Conservation (phyloP, 2,329 filamentous ascomycete genomes). For the Aspergillus ochraceus region DNA sequence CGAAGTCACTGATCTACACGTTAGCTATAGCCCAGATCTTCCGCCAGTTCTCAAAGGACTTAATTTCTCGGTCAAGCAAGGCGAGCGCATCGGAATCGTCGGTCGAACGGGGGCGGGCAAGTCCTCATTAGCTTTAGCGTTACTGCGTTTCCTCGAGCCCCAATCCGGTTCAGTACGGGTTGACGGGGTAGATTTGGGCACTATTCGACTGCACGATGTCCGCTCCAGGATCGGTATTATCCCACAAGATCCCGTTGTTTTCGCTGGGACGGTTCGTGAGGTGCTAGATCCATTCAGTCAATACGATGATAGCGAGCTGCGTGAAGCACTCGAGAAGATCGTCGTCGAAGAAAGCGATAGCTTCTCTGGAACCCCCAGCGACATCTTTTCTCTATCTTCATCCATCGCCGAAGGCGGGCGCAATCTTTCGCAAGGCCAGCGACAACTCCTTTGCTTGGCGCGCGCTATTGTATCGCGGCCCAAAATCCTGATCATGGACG, state of each 20-base stretch:
- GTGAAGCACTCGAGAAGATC: constrained; percentile 67
- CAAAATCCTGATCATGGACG: constrained; percentile 76
- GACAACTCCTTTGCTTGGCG: constrained; percentile 73
- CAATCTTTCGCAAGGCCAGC: constrained; percentile 74
- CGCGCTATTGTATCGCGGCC: constrained; percentile 70
- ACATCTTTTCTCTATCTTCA: constrained; percentile 25
- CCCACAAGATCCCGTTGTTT: constrained; percentile 77
- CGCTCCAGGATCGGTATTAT: constrained; percentile 75
- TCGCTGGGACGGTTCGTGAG: constrained; percentile 71
- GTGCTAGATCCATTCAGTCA: constrained; percentile 76
- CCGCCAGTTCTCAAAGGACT: constrained; percentile 70
- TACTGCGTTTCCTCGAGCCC: constrained; percentile 76
- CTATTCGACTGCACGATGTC: constrained; percentile 67
- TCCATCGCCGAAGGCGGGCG: constrained; percentile 69
- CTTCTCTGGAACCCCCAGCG: neutral
- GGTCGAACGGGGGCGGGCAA: constrained; percentile 78
- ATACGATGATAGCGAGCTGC: constrained; percentile 67
- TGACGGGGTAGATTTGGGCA: constrained; percentile 73
- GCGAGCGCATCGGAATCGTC: constrained; percentile 73
- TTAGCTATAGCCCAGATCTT: constrained; percentile 68
- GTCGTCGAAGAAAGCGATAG: constrained; percentile 7
- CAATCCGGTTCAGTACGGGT: constrained; percentile 66
- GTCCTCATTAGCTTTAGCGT: constrained; percentile 70
- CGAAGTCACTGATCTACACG: constrained; percentile 69
- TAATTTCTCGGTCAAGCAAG: constrained; percentile 64